Evolutionary conservation across 1,284 basidiomycete species (phyloP).

Genomic region (Phylloboletellus chloephorus): DNA sequence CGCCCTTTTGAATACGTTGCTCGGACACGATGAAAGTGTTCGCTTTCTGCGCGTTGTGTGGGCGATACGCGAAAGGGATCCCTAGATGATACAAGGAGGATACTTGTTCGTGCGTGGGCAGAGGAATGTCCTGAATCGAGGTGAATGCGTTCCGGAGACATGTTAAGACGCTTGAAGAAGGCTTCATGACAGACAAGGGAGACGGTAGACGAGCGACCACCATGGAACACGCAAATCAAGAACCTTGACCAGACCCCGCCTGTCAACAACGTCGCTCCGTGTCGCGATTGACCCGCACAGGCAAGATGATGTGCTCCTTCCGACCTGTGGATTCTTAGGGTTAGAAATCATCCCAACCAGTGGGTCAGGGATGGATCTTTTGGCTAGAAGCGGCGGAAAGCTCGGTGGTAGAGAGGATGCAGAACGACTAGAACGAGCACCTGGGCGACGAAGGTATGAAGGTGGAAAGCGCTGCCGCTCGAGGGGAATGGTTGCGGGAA

Average conservation of each 20-base stretch:
- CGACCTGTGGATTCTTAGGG: slow-evolving; percentile 27
- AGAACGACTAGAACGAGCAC: slow-evolving; percentile 22
- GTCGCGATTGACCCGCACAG: slow-evolving; percentile 15
- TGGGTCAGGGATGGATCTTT: slow-evolving; percentile 30
- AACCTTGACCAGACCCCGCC: slow-evolving; percentile 3
- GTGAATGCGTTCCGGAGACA: slow-evolving; percentile 28
- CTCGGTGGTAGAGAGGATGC: slow-evolving; percentile 18
- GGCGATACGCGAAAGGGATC: slow-evolving; percentile 20
- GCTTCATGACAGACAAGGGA: slow-evolving; percentile 22
- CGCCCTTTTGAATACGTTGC: slow-evolving; percentile 15
- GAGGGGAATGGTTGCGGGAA: slow-evolving; percentile 9
- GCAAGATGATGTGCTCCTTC: slow-evolving; percentile 20
- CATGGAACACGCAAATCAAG: slow-evolving; percentile 5
- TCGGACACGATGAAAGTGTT: slow-evolving; percentile 22
- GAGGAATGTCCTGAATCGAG: slow-evolving; percentile 8
- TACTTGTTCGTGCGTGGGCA: slow-evolving; percentile 22
- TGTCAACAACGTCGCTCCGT: slow-evolving; percentile 16
- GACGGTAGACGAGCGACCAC: slow-evolving; percentile 6
- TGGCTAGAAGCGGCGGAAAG: slow-evolving; percentile 26
- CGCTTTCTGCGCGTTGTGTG: slow-evolving; percentile 28
- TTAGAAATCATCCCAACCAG: slow-evolving; percentile 34
- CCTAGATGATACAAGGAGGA: slow-evolving; percentile 26
- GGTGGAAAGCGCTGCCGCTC: slow-evolving; percentile 20
- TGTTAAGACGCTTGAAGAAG: slow-evolving; percentile 12
- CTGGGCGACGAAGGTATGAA: slow-evolving; percentile 26